These are phyloP conservation scores for Alternaria sp. DNA, from an alignment of 2,329 filamentous ascomycete genomes.

Conservation along the genomic window DNA sequence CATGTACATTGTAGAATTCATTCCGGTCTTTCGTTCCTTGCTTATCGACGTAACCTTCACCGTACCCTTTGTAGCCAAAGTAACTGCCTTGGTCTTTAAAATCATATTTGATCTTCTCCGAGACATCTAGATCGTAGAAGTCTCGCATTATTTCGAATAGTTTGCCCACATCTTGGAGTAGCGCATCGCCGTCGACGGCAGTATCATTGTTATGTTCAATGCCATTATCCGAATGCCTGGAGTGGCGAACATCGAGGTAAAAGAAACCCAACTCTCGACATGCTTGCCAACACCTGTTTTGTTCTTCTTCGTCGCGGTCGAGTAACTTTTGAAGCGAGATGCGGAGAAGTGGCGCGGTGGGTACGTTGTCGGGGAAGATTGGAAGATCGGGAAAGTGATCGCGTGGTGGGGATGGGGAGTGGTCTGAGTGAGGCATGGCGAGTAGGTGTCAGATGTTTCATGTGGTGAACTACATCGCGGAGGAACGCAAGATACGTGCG, in stretches of 20 bases:
- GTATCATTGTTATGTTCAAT: too few relatives aligned
- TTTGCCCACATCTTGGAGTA: slow-evolving; percentile 53
- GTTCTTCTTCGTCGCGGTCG: slow-evolving; percentile 40
- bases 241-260: slow-evolving; percentile 61
- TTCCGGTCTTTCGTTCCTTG: slow-evolving; percentile 58
- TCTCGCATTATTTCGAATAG: slow-evolving; percentile 55
- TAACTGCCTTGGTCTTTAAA: slow-evolving; percentile 58
- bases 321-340: slow-evolving; percentile 52
- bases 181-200: slow-evolving; percentile 43
- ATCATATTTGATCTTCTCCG: slow-evolving; percentile 63
- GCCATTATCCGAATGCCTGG: too few relatives aligned
- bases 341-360: slow-evolving; percentile 50
- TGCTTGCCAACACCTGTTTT: slow-evolving; percentile 49
- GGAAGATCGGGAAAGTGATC: slow-evolving; percentile 44
- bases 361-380: slow-evolving; percentile 50
- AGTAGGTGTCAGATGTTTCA: background rate
- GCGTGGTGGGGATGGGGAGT: slow-evolving; percentile 14
- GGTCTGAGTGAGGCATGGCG: slow-evolving; percentile 32
- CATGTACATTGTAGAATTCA: slow-evolving; percentile 61
- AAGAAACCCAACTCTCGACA: slow-evolving; percentile 62
- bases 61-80: slow-evolving; percentile 59
- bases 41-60: slow-evolving; percentile 55
- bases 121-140: slow-evolving; percentile 56
- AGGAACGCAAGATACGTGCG: background rate
- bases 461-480: background rate